Percentiles rank a stretch among this genome's conserved stretches.
phyloP scores from a whole-genome alignment of 352 stramenopile genomes.

The Globisporangium rhizosaccharum region DNA sequence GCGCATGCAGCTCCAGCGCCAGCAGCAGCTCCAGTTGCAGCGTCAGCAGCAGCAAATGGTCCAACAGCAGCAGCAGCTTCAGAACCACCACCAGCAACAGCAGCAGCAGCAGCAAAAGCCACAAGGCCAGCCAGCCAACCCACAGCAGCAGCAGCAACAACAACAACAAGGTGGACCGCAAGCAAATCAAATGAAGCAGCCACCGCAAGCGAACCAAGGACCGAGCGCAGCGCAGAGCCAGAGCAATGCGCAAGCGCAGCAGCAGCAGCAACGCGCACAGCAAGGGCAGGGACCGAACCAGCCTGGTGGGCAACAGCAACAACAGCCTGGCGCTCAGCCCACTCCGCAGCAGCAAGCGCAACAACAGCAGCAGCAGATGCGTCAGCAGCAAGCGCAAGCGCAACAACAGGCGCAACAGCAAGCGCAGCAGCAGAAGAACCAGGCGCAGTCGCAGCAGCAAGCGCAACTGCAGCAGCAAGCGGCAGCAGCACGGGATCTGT shows the following conservation, averaged over 20 bases:
- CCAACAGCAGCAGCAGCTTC: conserved; percentile 16
- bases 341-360: conserved; percentile 13
- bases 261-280: conserved; percentile 20
- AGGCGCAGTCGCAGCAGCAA: conserved; percentile 10
- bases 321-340: conserved; percentile 12
- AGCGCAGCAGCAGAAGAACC: conserved; percentile 22
- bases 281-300: conserved; percentile 14
- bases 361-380: conserved; percentile 19
- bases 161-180: conserved; percentile 4
- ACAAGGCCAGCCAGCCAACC: conserved; percentile 25
- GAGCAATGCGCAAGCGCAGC: conserved; percentile 5
- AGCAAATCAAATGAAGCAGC: conserved; percentile 13
- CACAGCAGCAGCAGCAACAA: background rate
- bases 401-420: conserved; percentile 9
- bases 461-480: conserved; percentile 9
- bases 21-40: conserved; percentile 37
- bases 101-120: conserved; percentile 25
- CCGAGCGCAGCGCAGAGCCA: conserved; percentile 1
- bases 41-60: conserved; percentile 23
- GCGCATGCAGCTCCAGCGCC: conserved; percentile 38
- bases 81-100: conserved; percentile 33
- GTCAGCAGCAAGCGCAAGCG: conserved; percentile 24
- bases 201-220: conserved; percentile 18
- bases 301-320: conserved; percentile 20
- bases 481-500: conserved; percentile 14